A percentile compares a stretch with the other conserved stretches of the same genome.
Evolutionary conservation across 495 filamentous ascomycete genomes (phyloP).

Genomic region (Aspergillus saccharolyticus): DNA sequence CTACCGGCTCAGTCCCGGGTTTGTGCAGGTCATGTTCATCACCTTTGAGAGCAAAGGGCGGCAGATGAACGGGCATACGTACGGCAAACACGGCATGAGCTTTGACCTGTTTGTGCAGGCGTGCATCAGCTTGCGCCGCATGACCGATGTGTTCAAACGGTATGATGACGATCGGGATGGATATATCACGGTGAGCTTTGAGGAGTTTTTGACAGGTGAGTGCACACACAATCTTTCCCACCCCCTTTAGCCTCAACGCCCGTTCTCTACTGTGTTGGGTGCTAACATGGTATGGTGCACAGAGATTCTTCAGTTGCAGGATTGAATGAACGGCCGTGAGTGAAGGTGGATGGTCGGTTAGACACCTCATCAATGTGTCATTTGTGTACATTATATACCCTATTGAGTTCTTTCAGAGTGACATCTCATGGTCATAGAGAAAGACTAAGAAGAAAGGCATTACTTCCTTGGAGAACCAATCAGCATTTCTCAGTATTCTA

Average conservation of each 20-base stretch:
- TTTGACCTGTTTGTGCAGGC: slow-evolving; percentile 98
- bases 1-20: slow-evolving; percentile 78
- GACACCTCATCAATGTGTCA: background rate
- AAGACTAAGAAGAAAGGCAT: background rate
- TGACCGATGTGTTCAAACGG: slow-evolving; percentile 99
- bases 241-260: too few species aligned
- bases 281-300: background rate
- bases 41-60: slow-evolving; percentile 53
- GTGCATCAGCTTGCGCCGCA: slow-evolving; percentile 91
- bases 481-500: too few species aligned
- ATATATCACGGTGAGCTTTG: slow-evolving; percentile 77
- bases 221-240: background rate
- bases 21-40: slow-evolving; percentile 74
- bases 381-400: background rate
- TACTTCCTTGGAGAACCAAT: background rate
- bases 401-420: background rate
- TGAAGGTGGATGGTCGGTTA: background rate
- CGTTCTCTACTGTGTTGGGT: background rate
- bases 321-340: slow-evolving; percentile 19
- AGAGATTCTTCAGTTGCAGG: slow-evolving; percentile 42
- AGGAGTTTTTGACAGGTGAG: slow-evolving; percentile 69
- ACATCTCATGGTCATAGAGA: background rate
- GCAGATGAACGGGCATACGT: slow-evolving; percentile 23
- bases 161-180: slow-evolving; percentile 97
- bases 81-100: slow-evolving; percentile 63